Evolutionary conservation across 2,329 filamentous ascomycete species (phyloP), one percentile per base, ranked within the genome.

Genomic region (Zalaria sp.): DNA sequence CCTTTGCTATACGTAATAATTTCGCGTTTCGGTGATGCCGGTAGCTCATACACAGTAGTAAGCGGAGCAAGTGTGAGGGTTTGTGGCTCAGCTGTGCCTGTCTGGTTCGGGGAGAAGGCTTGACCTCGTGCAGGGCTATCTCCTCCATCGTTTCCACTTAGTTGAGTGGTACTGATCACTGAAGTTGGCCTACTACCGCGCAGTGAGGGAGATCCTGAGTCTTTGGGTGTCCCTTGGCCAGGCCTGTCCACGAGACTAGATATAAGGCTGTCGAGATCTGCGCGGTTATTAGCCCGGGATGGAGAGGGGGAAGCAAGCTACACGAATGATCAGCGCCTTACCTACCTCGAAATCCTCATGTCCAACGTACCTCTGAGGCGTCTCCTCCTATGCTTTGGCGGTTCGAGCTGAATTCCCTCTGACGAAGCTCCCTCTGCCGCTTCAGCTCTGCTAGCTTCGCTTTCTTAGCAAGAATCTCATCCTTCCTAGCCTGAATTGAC

Each of bases 401-500:
- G 7, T 39, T 29, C 18, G 42, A 41, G 10, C 34, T 38, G 27
- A 83, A 78, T 59, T 93, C 84, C 58, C 75, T 83, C 49, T 84
- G 77, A 45, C 88, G 76, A 53, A 89, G 68, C 61, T 93, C 87
- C 53, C 91, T 77, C 66, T 95, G 87, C 47, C 84, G 78, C 68
- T 94, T 95, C 50, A 98, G 75, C 72, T 96, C 91, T 39, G 85
- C 88, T 55, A 98, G 85, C 71, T 91, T 95, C 48, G 88, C 89
- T 71, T 85, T 89, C 69, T 98, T 98, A 52, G 87, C 88, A 54
- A 91, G 71, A 53, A 98, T 94, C 70, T 98, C 91, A 70, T 94
- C 87, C 69, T 86, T 83, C 55, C 88, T 82, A 72, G 88, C 69
- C 60, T 78, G 81, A 18, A 56, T 45, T 27, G 41, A 44, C 5